Percentiles rank a stretch among this genome's conserved stretches.
phyloP scores from a whole-genome alignment of 306 rosid species.

The Cicer bijugum region DNA sequence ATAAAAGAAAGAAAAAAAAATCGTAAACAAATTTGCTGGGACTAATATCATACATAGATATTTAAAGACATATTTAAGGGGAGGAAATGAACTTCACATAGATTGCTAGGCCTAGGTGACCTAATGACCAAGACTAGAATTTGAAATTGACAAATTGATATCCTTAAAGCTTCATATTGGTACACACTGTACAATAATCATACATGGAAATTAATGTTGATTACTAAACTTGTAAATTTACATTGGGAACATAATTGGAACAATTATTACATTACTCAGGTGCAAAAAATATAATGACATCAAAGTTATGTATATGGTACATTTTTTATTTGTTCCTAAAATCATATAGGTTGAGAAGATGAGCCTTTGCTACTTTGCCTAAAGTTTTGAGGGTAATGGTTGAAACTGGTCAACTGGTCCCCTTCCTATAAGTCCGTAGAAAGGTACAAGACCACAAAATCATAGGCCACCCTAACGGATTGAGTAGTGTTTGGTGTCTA shows the following conservation, averaged over 20 bases:
- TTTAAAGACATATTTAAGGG: not conserved
- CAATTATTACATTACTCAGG: not conserved
- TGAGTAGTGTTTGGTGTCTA: slow-evolving; percentile 29
- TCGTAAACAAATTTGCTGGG: not conserved
- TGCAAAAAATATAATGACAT: not conserved
- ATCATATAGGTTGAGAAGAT: slow-evolving; percentile 28
- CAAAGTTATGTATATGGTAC: not conserved
- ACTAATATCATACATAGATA: not conserved
- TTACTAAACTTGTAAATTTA: slow-evolving; percentile 31
- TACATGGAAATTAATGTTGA: slow-evolving; percentile 33
- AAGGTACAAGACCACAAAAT: slow-evolving; percentile 27
- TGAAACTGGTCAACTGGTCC: slow-evolving; percentile 56
- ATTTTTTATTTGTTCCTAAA: slow-evolving; percentile 25
- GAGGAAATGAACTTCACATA: too few relatives aligned
- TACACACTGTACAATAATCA: slow-evolving; percentile 24
- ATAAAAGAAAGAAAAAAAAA: too few relatives aligned
- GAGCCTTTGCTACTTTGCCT: slow-evolving; percentile 24
- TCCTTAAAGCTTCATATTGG: not conserved
- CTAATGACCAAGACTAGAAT: slow-evolving; percentile 16
- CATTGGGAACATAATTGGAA: slow-evolving; percentile 40
- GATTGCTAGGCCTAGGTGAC: not conserved
- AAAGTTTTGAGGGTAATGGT: slow-evolving; percentile 30
- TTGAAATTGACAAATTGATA: slow-evolving; percentile 14
- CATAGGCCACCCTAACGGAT: slow-evolving; percentile 30
- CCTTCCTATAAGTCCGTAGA: slow-evolving; percentile 25